These are phyloP conservation scores for Colletotrichum musicola DNA, from an alignment of 2,329 filamentous ascomycete species.

Conservation along the genomic window DNA sequence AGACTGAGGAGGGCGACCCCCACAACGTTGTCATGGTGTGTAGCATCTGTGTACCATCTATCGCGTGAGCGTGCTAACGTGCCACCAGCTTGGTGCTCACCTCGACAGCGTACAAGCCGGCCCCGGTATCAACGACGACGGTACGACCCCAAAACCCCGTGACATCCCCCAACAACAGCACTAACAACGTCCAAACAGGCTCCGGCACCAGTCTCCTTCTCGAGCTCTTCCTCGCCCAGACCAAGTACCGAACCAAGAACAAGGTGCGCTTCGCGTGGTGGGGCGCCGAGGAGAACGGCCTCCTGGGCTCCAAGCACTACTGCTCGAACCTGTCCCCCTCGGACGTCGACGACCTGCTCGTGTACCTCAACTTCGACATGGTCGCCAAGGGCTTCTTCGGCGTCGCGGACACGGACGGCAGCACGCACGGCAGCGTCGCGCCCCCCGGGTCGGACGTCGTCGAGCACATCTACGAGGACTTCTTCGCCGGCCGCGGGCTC, in stretches of 20 bases:
- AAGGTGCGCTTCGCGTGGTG: conserved; percentile 60
- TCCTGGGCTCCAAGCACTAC: conserved; percentile 53
- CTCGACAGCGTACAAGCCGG: conserved; percentile 59
- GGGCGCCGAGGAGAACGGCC: conserved; percentile 60
- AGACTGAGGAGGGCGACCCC: conserved; percentile 59
- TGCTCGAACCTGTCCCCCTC: conserved; percentile 48
- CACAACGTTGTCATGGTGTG: conserved; percentile 54
- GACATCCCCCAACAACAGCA: no score
- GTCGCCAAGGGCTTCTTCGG: conserved; percentile 52
- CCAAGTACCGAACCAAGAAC: conserved; percentile 51
- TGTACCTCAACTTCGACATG: conserved; percentile 59
- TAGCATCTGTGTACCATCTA: no score
- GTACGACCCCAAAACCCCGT: not conserved
- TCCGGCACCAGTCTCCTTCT: conserved; percentile 57
- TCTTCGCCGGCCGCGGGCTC: conserved; percentile 49
- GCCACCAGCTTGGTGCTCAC: conserved; percentile 54
- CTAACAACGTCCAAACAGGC: conserved; percentile 39
- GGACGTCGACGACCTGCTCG: conserved; percentile 52
- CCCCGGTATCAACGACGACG: conserved; percentile 61
- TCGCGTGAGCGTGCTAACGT: not conserved
- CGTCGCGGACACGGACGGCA: conserved; percentile 51
- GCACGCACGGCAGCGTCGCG: conserved; percentile 53
- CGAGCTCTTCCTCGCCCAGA: conserved; percentile 55
- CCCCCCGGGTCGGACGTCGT: conserved; percentile 49
- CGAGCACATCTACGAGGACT: conserved; percentile 50